Percentiles rank a stretch among this genome's conserved stretches.
Conservation (phyloP, 371 early-diverging fungal genomes). For the Thermomucor indicae-seudaticae region DNA sequence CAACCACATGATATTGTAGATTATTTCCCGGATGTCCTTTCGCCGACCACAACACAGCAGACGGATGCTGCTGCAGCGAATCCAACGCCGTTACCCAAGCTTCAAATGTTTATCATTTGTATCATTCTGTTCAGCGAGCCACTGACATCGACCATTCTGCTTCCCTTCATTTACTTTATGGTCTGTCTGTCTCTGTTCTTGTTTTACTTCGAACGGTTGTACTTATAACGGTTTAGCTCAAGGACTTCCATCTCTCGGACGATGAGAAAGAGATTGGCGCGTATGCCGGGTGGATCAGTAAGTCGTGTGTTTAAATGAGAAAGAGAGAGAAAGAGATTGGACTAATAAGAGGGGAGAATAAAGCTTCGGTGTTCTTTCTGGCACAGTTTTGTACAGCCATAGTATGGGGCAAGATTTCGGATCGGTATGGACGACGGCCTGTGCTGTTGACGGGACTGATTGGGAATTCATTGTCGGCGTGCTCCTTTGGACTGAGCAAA, state of each 20-base stretch:
- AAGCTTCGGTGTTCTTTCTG: conserved; percentile 50
- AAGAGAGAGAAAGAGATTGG: neutral
- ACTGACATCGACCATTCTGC: conserved; percentile 59
- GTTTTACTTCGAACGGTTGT: neutral
- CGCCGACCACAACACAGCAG: no score
- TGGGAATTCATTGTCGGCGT: conserved; percentile 65
- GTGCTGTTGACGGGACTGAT: conserved; percentile 72
- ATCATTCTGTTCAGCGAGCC: conserved; percentile 64
- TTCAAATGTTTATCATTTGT: conserved; percentile 54
- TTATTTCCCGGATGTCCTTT: no score
- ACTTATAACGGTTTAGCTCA: conserved; percentile 28
- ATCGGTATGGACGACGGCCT: conserved; percentile 74
- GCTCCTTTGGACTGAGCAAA: conserved; percentile 76
- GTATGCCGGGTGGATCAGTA: conserved; percentile 65
- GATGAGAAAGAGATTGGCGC: conserved; percentile 61
- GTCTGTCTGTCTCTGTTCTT: conserved; percentile 18
- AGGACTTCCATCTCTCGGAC: conserved; percentile 56
- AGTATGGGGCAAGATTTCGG: conserved; percentile 54
- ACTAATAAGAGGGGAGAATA: no score
- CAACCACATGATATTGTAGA: no score
- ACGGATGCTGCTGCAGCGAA: no score
- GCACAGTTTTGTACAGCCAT: conserved; percentile 56
- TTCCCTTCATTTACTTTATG: conserved; percentile 66
- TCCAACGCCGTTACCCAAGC: conserved; percentile 47
- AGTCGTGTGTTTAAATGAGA: conserved; percentile 8